phyloP scores from a whole-genome alignment of 306 rosid species.

The Begonia masoniana region DNA sequence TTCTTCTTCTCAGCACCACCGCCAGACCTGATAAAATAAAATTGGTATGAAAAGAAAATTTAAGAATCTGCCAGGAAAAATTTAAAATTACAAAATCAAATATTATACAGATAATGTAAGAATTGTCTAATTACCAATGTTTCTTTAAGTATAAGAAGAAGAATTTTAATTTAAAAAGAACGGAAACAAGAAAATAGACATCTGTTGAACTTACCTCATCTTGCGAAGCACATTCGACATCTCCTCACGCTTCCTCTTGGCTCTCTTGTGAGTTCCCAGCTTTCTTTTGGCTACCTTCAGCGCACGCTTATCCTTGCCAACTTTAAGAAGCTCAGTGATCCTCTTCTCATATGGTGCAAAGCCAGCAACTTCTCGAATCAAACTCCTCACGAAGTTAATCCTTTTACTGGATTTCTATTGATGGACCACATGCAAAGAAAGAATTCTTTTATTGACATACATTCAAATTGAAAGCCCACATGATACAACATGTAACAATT shows the following conservation, averaged over 20 bases:
- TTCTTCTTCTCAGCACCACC: conserved; percentile 81
- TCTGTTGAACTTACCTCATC: conserved; percentile 47
- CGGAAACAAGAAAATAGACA: background rate
- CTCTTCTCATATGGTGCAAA: conserved; percentile 85
- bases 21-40: conserved; percentile 51
- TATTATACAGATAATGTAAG: background rate
- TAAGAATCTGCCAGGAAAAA: background rate
- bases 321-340: conserved; percentile 78
- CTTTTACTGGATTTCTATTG: conserved; percentile 66
- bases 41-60: background rate
- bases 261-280: conserved; percentile 81
- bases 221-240: conserved; percentile 73
- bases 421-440: background rate
- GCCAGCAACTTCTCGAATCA: conserved; percentile 75
- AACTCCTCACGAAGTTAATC: conserved; percentile 61
- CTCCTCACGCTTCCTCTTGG: conserved; percentile 86
- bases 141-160: background rate
- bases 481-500: too few relatives aligned
- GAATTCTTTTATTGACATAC: background rate
- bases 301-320: conserved; percentile 83
- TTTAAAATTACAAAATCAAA: background rate
- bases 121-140: background rate
- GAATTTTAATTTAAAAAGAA: background rate
- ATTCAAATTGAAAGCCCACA: too few relatives aligned
- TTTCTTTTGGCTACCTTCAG: conserved; percentile 68